These are phyloP conservation scores for Candida tropicalis DNA, from an alignment of 1,139 yeast genomes.

Conservation along the genomic window DNA sequence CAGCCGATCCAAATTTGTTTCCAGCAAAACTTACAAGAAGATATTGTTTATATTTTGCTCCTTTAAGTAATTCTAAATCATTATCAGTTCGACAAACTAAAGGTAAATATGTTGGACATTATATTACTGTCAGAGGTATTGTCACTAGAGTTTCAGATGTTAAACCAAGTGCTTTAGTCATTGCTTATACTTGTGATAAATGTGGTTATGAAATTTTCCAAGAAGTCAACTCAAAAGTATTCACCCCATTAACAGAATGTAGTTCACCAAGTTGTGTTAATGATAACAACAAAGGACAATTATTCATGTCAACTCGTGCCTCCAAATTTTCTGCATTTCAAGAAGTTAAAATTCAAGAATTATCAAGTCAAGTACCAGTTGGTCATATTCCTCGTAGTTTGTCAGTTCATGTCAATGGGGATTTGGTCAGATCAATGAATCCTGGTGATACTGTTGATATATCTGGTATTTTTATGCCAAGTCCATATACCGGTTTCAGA, in stretches of 20 bases:
- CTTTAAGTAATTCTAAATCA: constrained; percentile 53
- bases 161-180: constrained; percentile 87
- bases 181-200: constrained; percentile 95
- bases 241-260: constrained; percentile 85
- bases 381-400: constrained; percentile 95
- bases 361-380: constrained; percentile 95
- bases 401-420: constrained; percentile 85
- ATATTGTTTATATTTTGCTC: constrained; percentile 84
- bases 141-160: constrained; percentile 96
- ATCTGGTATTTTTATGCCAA: constrained; percentile 88
- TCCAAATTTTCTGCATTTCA: constrained; percentile 94
- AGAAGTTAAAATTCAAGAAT: constrained; percentile 91
- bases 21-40: constrained; percentile 89
- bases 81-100: constrained; percentile 88
- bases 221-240: constrained; percentile 83
- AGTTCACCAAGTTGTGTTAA: constrained; percentile 76
- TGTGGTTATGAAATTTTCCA: constrained; percentile 98
- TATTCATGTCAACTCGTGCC: constrained; percentile 93
- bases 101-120: constrained; percentile 81
- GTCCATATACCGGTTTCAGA: constrained; percentile 93
- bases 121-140: constrained; percentile 90
- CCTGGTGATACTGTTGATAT: constrained; percentile 97
- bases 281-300: constrained; percentile 84
- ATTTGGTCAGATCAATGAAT: constrained; percentile 78
- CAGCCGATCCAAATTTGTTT: constrained; percentile 46